Evolutionary conservation across 495 filamentous ascomycete genomes (phyloP), one percentile per base, ranked within the genome.

Genomic region (Cudoniella acicularis): DNA sequence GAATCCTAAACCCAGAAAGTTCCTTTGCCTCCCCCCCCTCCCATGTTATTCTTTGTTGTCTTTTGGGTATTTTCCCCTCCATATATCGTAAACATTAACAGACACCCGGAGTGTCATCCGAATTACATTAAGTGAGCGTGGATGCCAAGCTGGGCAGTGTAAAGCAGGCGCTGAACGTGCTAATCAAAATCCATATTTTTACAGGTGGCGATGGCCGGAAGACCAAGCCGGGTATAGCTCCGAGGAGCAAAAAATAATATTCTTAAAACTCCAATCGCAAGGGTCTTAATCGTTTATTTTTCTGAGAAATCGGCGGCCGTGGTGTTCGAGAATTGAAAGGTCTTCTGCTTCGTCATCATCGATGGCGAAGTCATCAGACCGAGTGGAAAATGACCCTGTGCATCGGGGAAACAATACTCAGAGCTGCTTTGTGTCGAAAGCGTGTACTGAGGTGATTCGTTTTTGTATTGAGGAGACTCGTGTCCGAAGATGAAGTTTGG

Each of bases 81-180:
- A 54, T 58, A 43, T 51, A 56, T 67, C 65, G 46, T 67, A 41
- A 65, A 67, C 65, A 65, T 67, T 60, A 67, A 49, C 16, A 58
- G n/a, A 25, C 22, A 47, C 18, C 1, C 11, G 26, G n/a, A 24
- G 17, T 52, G 18, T 51, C 24, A 23, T 52, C 36, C 24, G 56
- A 41, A 67, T 67, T 67, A 67, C 65, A 67, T 67, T 67, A 67
- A 64, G 59, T 23, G 61, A 64, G 47, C 49, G 55, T 47, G 36
- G 42, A 9, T 53, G 40, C 52, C 55, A n/a, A 8, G 46, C 11
- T 16, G 23, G 49, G 30, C 30, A 47, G 57, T 43, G 20, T 21
- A 36, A 57, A 50, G 46, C 49, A 57, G 48, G 45, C 23, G 61
- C 59, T 56, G 26, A 60, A 62, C 45, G 45, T 63, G 57, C 54